These are phyloP conservation scores for Clavaria fumosa DNA, from an alignment of 768 basidiomycete species.

Conservation along the genomic window DNA sequence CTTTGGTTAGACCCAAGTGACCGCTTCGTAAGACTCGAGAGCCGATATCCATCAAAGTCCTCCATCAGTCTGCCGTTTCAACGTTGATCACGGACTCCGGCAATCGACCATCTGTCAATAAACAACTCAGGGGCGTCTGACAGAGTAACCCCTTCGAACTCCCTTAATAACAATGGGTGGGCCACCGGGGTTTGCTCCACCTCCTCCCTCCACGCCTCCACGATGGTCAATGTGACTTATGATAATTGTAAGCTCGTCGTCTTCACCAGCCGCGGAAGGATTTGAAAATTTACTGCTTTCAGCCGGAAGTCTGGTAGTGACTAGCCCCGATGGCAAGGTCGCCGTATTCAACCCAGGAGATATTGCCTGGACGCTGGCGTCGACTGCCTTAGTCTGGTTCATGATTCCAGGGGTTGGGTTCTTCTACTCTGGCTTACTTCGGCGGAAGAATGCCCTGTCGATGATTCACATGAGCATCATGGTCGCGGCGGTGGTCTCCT, in stretches of 20 bases:
- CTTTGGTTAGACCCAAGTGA: too few relatives aligned
- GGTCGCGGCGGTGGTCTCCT: slow-evolving; percentile 63
- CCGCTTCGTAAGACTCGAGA: too few relatives aligned
- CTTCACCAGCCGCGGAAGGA: slow-evolving; percentile 12
- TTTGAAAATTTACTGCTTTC: not conserved
- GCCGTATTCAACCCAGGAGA: slow-evolving; percentile 32
- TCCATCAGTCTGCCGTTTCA: too few relatives aligned
- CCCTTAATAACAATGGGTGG: too few relatives aligned
- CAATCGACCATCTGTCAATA: too few relatives aligned
- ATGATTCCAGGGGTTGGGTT: slow-evolving; percentile 80
- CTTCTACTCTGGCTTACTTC: slow-evolving; percentile 82
- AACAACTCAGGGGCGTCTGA: too few relatives aligned
- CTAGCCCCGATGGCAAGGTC: not conserved
- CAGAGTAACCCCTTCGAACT: too few relatives aligned
- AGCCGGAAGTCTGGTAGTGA: not conserved
- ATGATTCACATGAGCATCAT: slow-evolving; percentile 81
- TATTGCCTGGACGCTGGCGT: slow-evolving; percentile 43
- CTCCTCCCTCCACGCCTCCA: too few relatives aligned
- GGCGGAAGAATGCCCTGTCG: slow-evolving; percentile 86
- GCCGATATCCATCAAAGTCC: too few relatives aligned
- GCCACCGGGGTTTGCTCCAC: too few relatives aligned
- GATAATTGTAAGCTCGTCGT: slow-evolving; percentile 8
- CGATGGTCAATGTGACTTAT: slow-evolving; percentile 23
- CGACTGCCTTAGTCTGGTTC: slow-evolving; percentile 70
- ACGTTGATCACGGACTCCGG: too few relatives aligned